A percentile compares a stretch with the other conserved stretches of the same genome.
Conservation (phyloP, 805 yeast species). For the Yamadazyma scolyti region DNA sequence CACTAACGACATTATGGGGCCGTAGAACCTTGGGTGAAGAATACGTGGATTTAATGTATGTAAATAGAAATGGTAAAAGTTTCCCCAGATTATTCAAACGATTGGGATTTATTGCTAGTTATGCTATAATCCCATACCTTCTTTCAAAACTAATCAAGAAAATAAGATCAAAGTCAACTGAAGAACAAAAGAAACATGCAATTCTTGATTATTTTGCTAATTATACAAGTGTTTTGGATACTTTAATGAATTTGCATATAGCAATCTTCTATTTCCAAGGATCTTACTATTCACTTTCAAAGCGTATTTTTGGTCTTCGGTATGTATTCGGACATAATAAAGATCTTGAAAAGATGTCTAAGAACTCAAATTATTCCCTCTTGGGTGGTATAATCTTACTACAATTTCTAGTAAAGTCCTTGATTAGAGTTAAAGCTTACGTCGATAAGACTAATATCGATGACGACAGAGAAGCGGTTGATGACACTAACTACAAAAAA, state of each 20-base stretch:
- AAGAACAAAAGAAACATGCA: slow-evolving; percentile 13
- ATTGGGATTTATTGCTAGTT: slow-evolving; percentile 55
- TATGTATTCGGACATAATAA: slow-evolving; percentile 71
- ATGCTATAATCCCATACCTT: slow-evolving; percentile 61
- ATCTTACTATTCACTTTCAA: slow-evolving; percentile 71
- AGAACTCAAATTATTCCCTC: slow-evolving; percentile 66
- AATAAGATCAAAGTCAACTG: slow-evolving; percentile 14
- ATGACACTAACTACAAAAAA: slow-evolving; percentile 8
- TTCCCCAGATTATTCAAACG: slow-evolving; percentile 47
- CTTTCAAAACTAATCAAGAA: slow-evolving; percentile 28
- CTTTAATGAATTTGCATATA: slow-evolving; percentile 63
- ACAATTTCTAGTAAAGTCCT: slow-evolving; percentile 47
- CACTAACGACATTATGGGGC: slow-evolving; percentile 70
- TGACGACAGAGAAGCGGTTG: slow-evolving; percentile 9
- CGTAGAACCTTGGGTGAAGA: slow-evolving; percentile 91
- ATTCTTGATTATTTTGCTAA: slow-evolving; percentile 24
- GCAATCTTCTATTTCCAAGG: slow-evolving; percentile 84
- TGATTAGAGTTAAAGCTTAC: slow-evolving; percentile 27
- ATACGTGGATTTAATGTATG: slow-evolving; percentile 78
- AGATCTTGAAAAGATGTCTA: slow-evolving; percentile 33
- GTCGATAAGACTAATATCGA: slow-evolving; percentile 14
- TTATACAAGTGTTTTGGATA: slow-evolving; percentile 47
- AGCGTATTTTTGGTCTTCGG: slow-evolving; percentile 73
- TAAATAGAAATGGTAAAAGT: slow-evolving; percentile 46
- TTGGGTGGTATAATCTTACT: slow-evolving; percentile 61